phyloP scores from a whole-genome alignment of 257 asterid genomes.

The Fraxinus anomala region DNA sequence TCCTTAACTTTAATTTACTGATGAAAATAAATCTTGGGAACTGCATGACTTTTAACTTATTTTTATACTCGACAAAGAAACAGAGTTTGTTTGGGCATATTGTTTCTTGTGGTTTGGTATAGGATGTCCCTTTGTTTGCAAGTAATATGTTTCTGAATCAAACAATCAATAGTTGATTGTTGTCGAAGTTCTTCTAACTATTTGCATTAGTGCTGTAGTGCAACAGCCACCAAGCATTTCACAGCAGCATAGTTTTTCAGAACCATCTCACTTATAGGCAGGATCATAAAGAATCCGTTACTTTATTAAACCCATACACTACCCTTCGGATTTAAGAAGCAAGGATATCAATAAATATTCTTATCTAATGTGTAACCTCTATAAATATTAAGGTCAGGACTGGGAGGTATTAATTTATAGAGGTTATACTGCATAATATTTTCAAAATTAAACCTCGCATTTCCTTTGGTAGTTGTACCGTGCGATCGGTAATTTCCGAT shows the following conservation, averaged over 20 bases:
- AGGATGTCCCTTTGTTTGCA: too few species aligned
- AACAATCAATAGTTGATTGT: neutral
- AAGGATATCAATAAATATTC: neutral
- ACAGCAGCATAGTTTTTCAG: neutral
- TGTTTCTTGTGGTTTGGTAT: neutral
- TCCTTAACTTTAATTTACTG: constrained; percentile 5
- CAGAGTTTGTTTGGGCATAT: neutral
- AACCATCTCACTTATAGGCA: neutral
- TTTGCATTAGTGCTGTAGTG: neutral
- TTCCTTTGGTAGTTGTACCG: neutral
- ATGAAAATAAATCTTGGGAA: neutral
- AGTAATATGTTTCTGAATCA: too few species aligned
- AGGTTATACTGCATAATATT: too few species aligned
- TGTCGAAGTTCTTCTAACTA: neutral
- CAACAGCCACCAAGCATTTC: neutral
- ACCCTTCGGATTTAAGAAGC: neutral
- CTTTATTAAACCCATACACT: neutral
- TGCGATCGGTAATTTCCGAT: neutral
- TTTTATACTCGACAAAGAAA: neutral
- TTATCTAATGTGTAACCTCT: too few species aligned
- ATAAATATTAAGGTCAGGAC: too few species aligned
- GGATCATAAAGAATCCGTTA: neutral
- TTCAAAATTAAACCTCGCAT: neutral
- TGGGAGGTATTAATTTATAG: too few species aligned
- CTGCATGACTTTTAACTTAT: neutral